Evolutionary conservation across 2,329 filamentous ascomycete species (phyloP).

Genomic region (Penicillium psychrosexuale): DNA sequence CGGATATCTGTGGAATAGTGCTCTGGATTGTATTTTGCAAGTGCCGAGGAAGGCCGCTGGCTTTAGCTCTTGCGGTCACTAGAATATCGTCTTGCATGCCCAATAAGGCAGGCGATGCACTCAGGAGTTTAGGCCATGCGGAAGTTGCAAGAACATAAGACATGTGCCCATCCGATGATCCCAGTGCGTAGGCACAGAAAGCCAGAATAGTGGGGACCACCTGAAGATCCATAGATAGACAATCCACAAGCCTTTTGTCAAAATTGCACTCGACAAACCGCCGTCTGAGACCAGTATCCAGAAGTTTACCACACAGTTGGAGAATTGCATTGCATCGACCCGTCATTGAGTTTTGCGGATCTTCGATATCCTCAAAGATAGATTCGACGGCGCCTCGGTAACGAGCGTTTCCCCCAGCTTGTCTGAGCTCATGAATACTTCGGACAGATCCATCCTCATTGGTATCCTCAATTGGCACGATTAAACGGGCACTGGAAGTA

Average conservation of each 20-base stretch:
- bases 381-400: constrained; percentile 56
- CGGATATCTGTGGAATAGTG: constrained; percentile 22
- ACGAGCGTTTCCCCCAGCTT: constrained; percentile 55
- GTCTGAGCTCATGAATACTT: constrained; percentile 61
- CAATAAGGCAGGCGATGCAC: constrained; percentile 29
- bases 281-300: constrained; percentile 39
- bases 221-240: constrained; percentile 60
- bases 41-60: constrained; percentile 29
- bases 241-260: constrained; percentile 65
- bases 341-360: constrained; percentile 44
- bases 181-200: constrained; percentile 34
- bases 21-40: constrained; percentile 31
- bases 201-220: constrained; percentile 32
- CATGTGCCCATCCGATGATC: constrained; percentile 26
- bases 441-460: constrained; percentile 47
- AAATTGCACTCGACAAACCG: constrained; percentile 70
- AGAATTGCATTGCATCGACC: constrained; percentile 53
- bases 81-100: constrained; percentile 28
- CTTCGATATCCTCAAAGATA: constrained; percentile 59
- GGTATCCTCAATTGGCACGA: constrained; percentile 48
- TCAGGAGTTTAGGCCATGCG: constrained; percentile 34
- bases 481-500: constrained; percentile 20
- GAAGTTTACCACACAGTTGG: constrained; percentile 54
- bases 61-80: constrained; percentile 20
- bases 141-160: constrained; percentile 28